Base-by-base conservation (phyloP, 2,329 filamentous ascomycete species). In the Talaromyces funiculosus region DNA sequence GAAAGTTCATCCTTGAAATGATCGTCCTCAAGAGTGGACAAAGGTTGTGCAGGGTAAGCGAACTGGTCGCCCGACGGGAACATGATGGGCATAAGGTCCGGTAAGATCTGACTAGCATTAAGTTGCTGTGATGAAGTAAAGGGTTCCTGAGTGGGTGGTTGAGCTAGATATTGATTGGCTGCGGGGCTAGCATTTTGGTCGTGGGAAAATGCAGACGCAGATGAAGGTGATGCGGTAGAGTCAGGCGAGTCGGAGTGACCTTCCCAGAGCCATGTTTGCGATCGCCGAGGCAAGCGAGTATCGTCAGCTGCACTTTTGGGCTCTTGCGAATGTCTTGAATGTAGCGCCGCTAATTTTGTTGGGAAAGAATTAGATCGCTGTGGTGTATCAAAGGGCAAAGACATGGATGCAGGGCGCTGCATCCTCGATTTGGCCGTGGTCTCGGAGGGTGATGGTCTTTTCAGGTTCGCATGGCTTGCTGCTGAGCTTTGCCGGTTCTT, bases 401-500 rank as follows among this genome's bases (percentile, higher is more conserved):
- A 61, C 35, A 64, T 63, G 3, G 40, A 45, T 14, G 66, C 60
- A 12, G 67, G 64, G 26, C 63, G 56, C 35, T 64, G 51, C 33
- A 63, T 58, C 53, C 66, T 63, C 20, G 38, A 22, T 54, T 61
- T 62, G 22, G 57, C 60, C 16, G 63, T 18, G 45, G 45, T 60
- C 38, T 64, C 66, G 5, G 72, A 69, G 6, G 77, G 73, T 2
- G 74, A 72, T 4, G 74, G 71, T n/a, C 80, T 76, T 64, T 83
- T 81, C 65, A 82, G 78, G 61, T 77, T 78, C 33, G 74, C 75
- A n/a, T 75, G 72, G 7, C 66, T 60, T 10, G 76, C 71, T 49
- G 77, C 77, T 16, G 77, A 76, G 53, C 75, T 78, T 61, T 81
- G 76, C 35, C 77, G 72, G 59, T 84, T 79, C 67, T 86, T 87